Base-by-base conservation (phyloP, 805 yeast genomes). In the Yamadazyma kitorensis region DNA sequence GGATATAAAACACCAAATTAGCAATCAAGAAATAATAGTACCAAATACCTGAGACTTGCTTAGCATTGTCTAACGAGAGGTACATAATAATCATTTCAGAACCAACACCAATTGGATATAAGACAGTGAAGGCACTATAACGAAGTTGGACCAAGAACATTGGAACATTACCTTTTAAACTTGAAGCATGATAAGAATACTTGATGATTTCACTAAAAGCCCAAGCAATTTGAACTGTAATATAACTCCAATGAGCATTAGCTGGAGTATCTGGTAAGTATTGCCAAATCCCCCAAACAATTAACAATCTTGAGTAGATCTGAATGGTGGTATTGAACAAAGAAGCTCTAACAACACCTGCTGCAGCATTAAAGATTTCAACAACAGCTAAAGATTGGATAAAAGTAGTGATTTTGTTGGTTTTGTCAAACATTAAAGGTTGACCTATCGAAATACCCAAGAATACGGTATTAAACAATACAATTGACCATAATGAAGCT, bases 61-160 rank as follows among this genome's bases (percentile, higher is more conserved):
- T 71, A n/a, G 96, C 95, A 30, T 74, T 76, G n/a, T 70, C 73
- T 33, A 91, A 67, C 0, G 96, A 80, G 36, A 78, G 59, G 60
- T 76, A 82, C 39, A 86, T 71, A 61, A 87, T 76, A 22, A 69
- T 51, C 40, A 84, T 68, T 57, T 93, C 98, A 41, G 91, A 78
- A 2, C 84, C 75, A n/a, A 89, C 96, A 3, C 98, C 98, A 14
- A 83, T 59, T 13, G 98, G 98, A 53, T 93, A 93, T 44, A 93
- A 67, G 2, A 86, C 76, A 45, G 76, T 74, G 60, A 93, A 93
- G 17, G 86, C 64, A 43, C 85, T 84, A 70, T 93, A 93, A 52
- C 98, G 76, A 44, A 87, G 62, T 72, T 82, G 74, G 13, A 80
- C 74, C 45, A 91, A 68, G 52, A 64, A 54, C 24, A 53, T 48